phyloP scores from a whole-genome alignment of 169 alveolate genomes.

The Cardiosporidium cionae region DNA sequence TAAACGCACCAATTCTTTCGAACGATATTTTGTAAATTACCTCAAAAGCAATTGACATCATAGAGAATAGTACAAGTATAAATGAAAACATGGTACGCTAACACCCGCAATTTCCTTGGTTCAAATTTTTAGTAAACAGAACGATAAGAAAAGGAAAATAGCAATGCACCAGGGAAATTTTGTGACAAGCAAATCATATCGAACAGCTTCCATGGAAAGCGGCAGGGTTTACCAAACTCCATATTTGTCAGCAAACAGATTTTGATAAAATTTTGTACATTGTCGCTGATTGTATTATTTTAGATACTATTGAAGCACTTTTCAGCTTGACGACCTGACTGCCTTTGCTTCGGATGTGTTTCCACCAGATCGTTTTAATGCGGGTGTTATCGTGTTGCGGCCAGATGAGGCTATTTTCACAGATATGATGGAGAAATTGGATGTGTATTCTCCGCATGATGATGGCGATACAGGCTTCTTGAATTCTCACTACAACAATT shows the following conservation, averaged over 20 bases:
- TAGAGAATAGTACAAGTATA: neutral
- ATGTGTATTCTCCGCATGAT: neutral
- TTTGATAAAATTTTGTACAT: constrained; percentile 4
- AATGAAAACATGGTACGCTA: neutral
- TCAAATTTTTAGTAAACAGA: neutral
- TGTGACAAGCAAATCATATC: neutral
- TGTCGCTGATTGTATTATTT: constrained; percentile 13
- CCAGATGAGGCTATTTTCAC: neutral
- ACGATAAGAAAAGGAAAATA: neutral
- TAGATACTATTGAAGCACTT: constrained; percentile 1
- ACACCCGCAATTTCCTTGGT: neutral
- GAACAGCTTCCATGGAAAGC: no score
- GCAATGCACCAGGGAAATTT: neutral
- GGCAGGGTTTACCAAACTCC: no score
- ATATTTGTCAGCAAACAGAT: constrained; percentile 3
- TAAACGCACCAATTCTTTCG: no score
- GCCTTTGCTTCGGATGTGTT: constrained; percentile 25
- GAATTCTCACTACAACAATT: neutral
- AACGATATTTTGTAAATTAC: no score
- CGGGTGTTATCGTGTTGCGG: constrained; percentile 16
- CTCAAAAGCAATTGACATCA: neutral
- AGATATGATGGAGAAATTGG: neutral
- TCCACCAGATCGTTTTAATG: constrained; percentile 24
- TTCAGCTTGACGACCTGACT: neutral
- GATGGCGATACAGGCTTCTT: constrained; percentile 5